Conservation (phyloP, 2,329 filamentous ascomycete genomes). For the Ceratocystis harringtonii region DNA sequence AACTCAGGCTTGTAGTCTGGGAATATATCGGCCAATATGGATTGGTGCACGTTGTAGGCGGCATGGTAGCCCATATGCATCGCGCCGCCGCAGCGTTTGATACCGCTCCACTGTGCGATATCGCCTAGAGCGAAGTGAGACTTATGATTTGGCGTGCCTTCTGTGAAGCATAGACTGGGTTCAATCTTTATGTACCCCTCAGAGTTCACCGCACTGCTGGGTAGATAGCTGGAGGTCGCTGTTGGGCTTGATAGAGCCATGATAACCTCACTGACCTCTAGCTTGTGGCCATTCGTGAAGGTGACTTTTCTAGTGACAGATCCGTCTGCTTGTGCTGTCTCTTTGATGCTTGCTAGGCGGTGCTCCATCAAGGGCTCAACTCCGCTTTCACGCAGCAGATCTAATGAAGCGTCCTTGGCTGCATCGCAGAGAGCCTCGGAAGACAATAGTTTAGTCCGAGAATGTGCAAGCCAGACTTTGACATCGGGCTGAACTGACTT, state of each 20-base stretch:
- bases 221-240: constrained; percentile 50
- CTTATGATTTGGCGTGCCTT: constrained; percentile 38
- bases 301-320: constrained; percentile 33
- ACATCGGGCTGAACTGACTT: constrained; percentile 50
- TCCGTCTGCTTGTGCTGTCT: constrained; percentile 32
- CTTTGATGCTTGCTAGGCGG: constrained; percentile 36
- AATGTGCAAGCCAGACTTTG: constrained; percentile 61
- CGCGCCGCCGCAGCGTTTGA: constrained; percentile 63
- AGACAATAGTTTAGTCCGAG: constrained; percentile 52
- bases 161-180: constrained; percentile 32
- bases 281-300: constrained; percentile 43
- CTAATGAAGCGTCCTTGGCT: constrained; percentile 47
- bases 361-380: constrained; percentile 50
- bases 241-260: constrained; percentile 50
- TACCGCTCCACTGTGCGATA: constrained; percentile 55
- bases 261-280: constrained; percentile 50
- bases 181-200: constrained; percentile 52
- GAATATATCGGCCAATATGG: constrained; percentile 33
- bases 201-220: constrained; percentile 40
- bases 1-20: constrained; percentile 31
- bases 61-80: constrained; percentile 58
- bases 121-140: constrained; percentile 58
- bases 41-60: constrained; percentile 52
- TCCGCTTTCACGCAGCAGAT: constrained; percentile 44
- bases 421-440: constrained; percentile 57